Percentiles rank a stretch among this genome's conserved stretches.
phyloP scores from a whole-genome alignment of 495 filamentous ascomycete genomes.

The Cercophora newfieldiana region DNA sequence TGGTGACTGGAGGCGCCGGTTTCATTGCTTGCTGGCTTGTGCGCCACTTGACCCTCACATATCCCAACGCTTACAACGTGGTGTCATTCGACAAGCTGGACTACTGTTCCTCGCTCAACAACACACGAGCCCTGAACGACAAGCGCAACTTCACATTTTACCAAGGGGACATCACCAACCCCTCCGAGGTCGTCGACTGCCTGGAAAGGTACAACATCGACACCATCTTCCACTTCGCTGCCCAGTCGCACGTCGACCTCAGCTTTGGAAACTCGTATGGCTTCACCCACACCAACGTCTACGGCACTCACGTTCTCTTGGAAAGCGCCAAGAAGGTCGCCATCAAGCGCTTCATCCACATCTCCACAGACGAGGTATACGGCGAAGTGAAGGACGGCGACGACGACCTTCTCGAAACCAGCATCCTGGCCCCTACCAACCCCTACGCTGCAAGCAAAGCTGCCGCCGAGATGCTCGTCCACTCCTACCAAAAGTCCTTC shows the following conservation, averaged over 20 bases:
- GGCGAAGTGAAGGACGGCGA: slow-evolving; percentile 66
- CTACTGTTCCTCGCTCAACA: slow-evolving; percentile 70
- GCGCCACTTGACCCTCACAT: slow-evolving; percentile 66
- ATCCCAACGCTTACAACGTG: slow-evolving; percentile 67
- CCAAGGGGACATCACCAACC: slow-evolving; percentile 67
- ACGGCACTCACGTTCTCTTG: slow-evolving; percentile 70
- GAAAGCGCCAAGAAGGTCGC: slow-evolving; percentile 63
- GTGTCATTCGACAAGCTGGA: slow-evolving; percentile 77
- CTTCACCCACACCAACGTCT: slow-evolving; percentile 71
- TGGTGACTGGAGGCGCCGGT: slow-evolving; percentile 71
- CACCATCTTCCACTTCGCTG: slow-evolving; percentile 75
- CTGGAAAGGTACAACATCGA: slow-evolving; percentile 66
- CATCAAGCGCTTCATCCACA: slow-evolving; percentile 67
- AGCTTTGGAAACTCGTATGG: slow-evolving; percentile 70
- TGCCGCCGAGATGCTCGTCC: slow-evolving; percentile 78
- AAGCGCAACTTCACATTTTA: slow-evolving; percentile 72
- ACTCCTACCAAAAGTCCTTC: slow-evolving; percentile 71
- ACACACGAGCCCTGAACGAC: slow-evolving; percentile 60
- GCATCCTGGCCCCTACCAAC: slow-evolving; percentile 68
- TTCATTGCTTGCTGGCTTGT: slow-evolving; percentile 78
- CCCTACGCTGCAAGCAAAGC: slow-evolving; percentile 78
- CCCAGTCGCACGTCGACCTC: slow-evolving; percentile 71
- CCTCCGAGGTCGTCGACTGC: slow-evolving; percentile 57
- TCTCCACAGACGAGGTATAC: slow-evolving; percentile 78
- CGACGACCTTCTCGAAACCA: slow-evolving; percentile 61